Evolutionary conservation across 345 rosid genomes (phyloP), one percentile per base, ranked within the genome.

Genomic region (Kandelia obovata): DNA sequence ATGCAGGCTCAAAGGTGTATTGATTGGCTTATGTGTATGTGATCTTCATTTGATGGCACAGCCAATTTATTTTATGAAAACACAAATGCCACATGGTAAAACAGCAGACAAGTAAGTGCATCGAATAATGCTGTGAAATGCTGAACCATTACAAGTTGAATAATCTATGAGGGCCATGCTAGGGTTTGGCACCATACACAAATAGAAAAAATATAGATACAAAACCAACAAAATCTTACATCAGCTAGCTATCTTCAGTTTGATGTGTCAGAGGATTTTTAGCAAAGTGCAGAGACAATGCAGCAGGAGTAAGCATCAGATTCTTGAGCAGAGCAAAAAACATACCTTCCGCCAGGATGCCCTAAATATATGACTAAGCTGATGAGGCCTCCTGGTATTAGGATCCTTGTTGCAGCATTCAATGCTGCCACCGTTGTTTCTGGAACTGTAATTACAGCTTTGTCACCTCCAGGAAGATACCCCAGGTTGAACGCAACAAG

Each of bases 401-500:
- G 61, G 39, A 88, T 69, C 67, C 87, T 87, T 82, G 73, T 81
- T 55, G 97, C 89, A 49, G 93, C 85, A 72, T 84, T 84, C 77
- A 91, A 37, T 46, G 97, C 95, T 68, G 73, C 63, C 35, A 70
- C 37, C 7, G 98, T 94, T 75, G 96, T 89, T 64, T 78, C 76
- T 0, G 95, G 73, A 51, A 27, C 71, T 20, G 93, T 94, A 72
- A 82, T 87, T 70, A 87, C 64, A 16, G 79, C 75, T 81, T 87
- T 89, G 78, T 87, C 80, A 59, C 96, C 92, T 71, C 96, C 93
- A 20, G 98, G 98, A 83, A 91, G 97, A 73, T 88, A 94, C 27
- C 98, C 98, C 75, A 94, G 78, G 80, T 94, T 94, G 84, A 94
- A 91, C 28, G 95, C 92, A 57, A 94, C 88, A 73, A 89, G 89